phyloP scores from a whole-genome alignment of 2,329 filamentous ascomycete genomes.

The Chaetomiaceae sp. region DNA sequence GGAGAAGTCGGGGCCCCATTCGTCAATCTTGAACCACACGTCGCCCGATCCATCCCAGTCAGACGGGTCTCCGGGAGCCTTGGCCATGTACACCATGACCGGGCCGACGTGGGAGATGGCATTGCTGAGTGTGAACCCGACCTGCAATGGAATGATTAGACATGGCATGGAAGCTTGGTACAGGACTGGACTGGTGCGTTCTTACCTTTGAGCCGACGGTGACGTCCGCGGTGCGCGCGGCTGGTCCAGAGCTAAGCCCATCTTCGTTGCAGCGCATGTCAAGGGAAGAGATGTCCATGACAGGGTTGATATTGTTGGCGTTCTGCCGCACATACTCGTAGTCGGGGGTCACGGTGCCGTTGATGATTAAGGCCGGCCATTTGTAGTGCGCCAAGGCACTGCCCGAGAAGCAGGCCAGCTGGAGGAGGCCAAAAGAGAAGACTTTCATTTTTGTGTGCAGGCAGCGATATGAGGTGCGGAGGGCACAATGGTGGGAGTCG shows the following conservation, averaged over 20 bases:
- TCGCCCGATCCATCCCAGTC: constrained; percentile 30
- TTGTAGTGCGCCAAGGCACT: not conserved
- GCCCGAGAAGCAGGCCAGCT: not conserved
- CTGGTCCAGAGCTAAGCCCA: not conserved
- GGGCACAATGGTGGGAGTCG: no score
- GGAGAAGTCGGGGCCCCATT: constrained; percentile 13
- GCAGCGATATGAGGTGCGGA: no score
- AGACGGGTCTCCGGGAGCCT: not conserved
- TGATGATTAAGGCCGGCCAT: not conserved
- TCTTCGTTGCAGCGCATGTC: not conserved
- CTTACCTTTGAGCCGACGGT: no score
- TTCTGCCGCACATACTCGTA: not conserved
- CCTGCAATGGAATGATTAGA: not conserved
- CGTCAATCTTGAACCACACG: constrained; percentile 32
- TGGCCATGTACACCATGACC: not conserved
- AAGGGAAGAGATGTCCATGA: not conserved
- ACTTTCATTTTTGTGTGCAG: not conserved
- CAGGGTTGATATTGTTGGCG: not conserved
- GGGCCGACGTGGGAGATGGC: not conserved
- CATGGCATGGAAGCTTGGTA: not conserved
- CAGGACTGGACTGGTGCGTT: no score
- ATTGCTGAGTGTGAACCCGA: not conserved
- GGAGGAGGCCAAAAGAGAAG: not conserved
- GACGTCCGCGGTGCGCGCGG: not conserved
- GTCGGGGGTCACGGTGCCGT: not conserved